Evolutionary conservation across 2,329 filamentous ascomycete species (phyloP), one percentile per base, ranked within the genome.

Genomic region (Ophidiomyces ophidiicola): DNA sequence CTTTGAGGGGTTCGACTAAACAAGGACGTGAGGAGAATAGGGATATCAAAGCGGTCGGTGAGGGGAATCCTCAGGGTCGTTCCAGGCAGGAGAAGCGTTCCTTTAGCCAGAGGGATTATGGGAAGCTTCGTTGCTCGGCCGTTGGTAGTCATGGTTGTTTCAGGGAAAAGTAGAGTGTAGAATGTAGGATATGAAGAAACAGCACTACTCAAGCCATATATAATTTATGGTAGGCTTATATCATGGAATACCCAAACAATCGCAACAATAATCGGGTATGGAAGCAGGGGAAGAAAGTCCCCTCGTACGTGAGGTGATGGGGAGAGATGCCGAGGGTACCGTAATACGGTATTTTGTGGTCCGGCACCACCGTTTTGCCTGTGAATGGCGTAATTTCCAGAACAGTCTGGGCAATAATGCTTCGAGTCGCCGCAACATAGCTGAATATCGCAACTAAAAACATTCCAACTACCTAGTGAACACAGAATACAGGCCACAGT

Each of bases 51-150:
- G 36, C 88, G 83, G 59, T 80, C 78, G 28, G 80, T 76, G 37
- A 94, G 80, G 39, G 84, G 78, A 48, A 96, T 82, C 50, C 87
- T 81, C 51, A 93, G 74, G 36, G 87, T 78, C 41, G 87, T 77
- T 46, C 86, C 85, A 3, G 90, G 90, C 6, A 94, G 74, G 28
- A 96, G 76, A 49, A 94, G 82, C 46, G 77, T 74, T 48, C 80
- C 82, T 54, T 80, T 78, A 38, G 84, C 76, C 30, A 96, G 74
- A 25, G 86, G 83, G 49, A 96, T 80, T 51, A 96, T 66, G 32
- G 88, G 82, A 23, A 94, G 51, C 48, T 61, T 66, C 39, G 55
- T 59, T 25, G 42, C 32, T 36, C 46, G 36, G 17, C 34, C 35
- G 18, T 52, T 54, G 46, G 54, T 58, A 42, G 51, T 56, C 60